Percentiles rank a stretch among this genome's conserved stretches.
These are phyloP conservation scores for Phytophthora hibernalis DNA, from an alignment of 352 stramenopile genomes.

Conservation along the genomic window DNA sequence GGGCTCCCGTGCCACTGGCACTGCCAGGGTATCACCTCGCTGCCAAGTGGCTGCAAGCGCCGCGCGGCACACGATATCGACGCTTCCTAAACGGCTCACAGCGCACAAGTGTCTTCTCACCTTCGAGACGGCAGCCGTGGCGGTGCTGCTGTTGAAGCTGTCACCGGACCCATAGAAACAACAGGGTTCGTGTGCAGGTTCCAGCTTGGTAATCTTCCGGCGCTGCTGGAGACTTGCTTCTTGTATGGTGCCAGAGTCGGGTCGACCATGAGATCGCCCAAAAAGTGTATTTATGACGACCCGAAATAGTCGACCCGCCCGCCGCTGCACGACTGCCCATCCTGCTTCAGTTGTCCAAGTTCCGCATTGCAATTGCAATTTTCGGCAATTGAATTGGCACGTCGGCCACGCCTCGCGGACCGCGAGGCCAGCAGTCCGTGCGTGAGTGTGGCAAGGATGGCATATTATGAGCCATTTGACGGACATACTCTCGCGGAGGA, in stretches of 20 bases:
- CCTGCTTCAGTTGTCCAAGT: too few species aligned
- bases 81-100: too few species aligned
- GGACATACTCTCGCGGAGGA: neutral
- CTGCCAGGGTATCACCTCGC: too few species aligned
- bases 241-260: slow-evolving; percentile 15
- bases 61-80: too few species aligned
- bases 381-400: too few species aligned
- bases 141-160: slow-evolving; percentile 22
- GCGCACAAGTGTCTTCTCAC: neutral
- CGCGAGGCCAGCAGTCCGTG: too few species aligned
- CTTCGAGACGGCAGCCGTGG: neutral
- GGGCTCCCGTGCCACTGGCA: slow-evolving; percentile 2
- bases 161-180: slow-evolving; percentile 26
- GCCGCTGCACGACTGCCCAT: slow-evolving; percentile 5
- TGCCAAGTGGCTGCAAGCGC: too few species aligned
- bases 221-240: slow-evolving; percentile 17
- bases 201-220: slow-evolving; percentile 1
- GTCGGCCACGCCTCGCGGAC: too few species aligned
- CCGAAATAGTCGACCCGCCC: slow-evolving; percentile 29
- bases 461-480: neutral
- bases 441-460: neutral
- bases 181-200: slow-evolving; percentile 10
- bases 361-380: too few species aligned
- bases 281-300: slow-evolving; percentile 21
- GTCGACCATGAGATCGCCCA: slow-evolving; percentile 6